Base-by-base conservation (phyloP, 129 eudicot genomes). In the Artemisia argyi region DNA sequence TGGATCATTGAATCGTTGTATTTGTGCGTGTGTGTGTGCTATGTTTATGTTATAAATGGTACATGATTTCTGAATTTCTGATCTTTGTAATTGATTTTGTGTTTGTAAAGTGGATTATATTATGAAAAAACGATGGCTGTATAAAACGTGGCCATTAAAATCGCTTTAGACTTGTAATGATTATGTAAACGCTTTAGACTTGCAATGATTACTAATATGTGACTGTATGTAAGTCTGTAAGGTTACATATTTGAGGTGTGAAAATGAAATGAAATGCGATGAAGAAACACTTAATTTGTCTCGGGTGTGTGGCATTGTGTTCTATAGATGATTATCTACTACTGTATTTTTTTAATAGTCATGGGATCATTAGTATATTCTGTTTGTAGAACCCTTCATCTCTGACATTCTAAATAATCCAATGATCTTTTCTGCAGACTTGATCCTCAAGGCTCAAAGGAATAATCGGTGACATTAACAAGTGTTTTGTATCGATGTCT, bases 401-500 rank as follows among this genome's bases (percentile, higher is more conserved):
- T n/a, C n/a, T n/a, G n/a, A n/a, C n/a, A n/a, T n/a, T n/a, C 22
- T 20, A 20, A 20, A 20, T 28, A 63, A 19, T 22, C 13, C 7
- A 10, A 20, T 61, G 16, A 52, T 61, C 3, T 47, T n/a, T 56
- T 70, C 11, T 70, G 72, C 77, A 78, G 82, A 71, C 16, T 63
- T 62, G 28, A n/a, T 26, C 8, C 8, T 30, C 50, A 6, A 56
- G 30, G 30, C 16, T 44, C 13, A 14, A 60, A 35, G 52, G 7
- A 32, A 24, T 50, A 35, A 11, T n/a, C 22, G 30, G 44, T 7
- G 44, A 39, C 7, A 19, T 32, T 50, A 77, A 51, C 66, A 42
- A 65, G 70, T 17, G 66, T 19, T 42, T 22, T 11, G 73, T 28
- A 26, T 54, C 69, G 11, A 84, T 84, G 88, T 75, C 83, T 68